Evolutionary conservation across 306 rosid genomes (phyloP).

Genomic region (Quercus bicolor): DNA sequence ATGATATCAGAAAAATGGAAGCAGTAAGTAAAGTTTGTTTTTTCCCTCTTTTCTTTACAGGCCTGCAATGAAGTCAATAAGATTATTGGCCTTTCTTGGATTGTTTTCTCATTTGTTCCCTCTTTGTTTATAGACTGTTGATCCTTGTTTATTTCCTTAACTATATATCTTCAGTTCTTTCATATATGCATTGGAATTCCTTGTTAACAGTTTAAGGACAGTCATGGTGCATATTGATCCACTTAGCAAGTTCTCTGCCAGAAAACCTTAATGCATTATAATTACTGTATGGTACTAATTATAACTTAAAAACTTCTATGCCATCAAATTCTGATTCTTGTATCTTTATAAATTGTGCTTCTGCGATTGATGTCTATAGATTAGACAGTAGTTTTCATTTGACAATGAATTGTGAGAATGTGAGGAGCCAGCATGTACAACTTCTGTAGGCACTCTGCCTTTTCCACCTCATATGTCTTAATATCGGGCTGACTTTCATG

Average conservation of each 20-base stretch:
- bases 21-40: slow-evolving; percentile 35
- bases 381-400: not conserved
- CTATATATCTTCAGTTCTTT: not conserved
- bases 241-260: not conserved
- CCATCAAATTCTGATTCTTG: not conserved
- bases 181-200: not conserved
- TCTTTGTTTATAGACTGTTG: not conserved
- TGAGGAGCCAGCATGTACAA: not conserved
- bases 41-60: not conserved
- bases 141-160: not conserved
- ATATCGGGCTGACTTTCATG: too few species aligned
- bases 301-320: not conserved
- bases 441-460: not conserved
- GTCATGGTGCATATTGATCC: not conserved
- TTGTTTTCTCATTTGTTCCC: slow-evolving; percentile 1
- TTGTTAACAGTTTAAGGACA: not conserved
- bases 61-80: not conserved
- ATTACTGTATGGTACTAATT: not conserved
- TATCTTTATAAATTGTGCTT: not conserved
- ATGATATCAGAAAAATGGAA: slow-evolving; percentile 80
- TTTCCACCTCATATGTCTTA: too few species aligned
- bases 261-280: not conserved
- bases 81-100: not conserved
- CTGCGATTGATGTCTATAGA: not conserved
- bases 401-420: not conserved